These are phyloP conservation scores for Scenedesmus sp. DNA, from an alignment of 163 green algal species.

Conservation along the genomic window DNA sequence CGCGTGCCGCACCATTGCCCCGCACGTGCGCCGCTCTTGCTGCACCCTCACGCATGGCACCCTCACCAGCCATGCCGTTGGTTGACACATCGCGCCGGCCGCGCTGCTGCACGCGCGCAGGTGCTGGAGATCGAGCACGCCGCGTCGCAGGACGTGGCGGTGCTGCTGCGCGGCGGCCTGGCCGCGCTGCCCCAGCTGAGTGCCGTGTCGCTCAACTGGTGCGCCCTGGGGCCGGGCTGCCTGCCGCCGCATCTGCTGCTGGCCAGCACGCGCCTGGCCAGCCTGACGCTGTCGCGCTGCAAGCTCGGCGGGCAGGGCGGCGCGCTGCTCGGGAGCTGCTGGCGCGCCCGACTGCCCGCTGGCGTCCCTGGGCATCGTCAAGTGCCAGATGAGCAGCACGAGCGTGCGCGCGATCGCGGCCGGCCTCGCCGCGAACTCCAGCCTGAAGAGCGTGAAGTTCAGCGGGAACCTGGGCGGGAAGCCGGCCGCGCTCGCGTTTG, in stretches of 20 bases:
- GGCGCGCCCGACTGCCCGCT: neutral
- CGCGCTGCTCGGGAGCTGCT: neutral
- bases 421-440: neutral
- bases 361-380: slow-evolving; percentile 6
- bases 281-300: slow-evolving; percentile 33
- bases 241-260: slow-evolving; percentile 14
- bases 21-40: no score
- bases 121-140: slow-evolving; percentile 32
- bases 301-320: neutral
- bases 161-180: slow-evolving; percentile 27
- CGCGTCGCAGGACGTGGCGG: neutral
- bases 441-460: slow-evolving; percentile 18
- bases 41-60: no score
- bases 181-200: neutral
- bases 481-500: slow-evolving; percentile 27
- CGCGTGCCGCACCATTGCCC: neutral
- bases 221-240: neutral
- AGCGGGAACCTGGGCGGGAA: slow-evolving; percentile 26
- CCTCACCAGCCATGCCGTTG: no score
- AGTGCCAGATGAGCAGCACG: neutral
- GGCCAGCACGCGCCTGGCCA: neutral
- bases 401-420: neutral
- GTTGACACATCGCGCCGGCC: no score
- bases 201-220: slow-evolving; percentile 19
- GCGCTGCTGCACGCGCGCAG: no score